Conservation (phyloP, 306 rosid genomes). For the Argentina anserina region DNA sequence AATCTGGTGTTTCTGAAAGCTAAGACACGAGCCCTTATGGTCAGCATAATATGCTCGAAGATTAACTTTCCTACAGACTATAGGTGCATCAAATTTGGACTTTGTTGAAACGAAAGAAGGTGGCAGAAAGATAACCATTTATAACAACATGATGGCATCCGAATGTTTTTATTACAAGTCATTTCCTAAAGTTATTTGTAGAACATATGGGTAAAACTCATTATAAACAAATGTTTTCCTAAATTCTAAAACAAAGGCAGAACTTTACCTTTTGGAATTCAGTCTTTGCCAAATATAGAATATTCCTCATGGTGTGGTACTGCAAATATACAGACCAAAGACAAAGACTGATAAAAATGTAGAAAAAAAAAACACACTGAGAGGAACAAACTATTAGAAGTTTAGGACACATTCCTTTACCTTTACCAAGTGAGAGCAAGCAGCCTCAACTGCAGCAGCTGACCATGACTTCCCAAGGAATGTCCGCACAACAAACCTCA, state of each 20-base stretch:
- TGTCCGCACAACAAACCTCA: conserved; percentile 48
- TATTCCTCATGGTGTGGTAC: conserved; percentile 82
- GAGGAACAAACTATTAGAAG: neutral
- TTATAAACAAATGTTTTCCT: neutral
- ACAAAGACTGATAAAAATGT: neutral
- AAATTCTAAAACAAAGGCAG: conserved; percentile 13
- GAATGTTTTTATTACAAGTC: neutral
- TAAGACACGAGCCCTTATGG: conserved; percentile 29
- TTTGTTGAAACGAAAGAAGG: conserved; percentile 2
- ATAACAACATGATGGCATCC: neutral
- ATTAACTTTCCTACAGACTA: conserved; percentile 2
- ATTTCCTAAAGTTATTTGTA: neutral
- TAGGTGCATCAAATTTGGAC: neutral
- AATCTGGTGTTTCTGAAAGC: conserved; percentile 82
- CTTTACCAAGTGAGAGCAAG: conserved; percentile 83
- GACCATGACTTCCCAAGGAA: conserved; percentile 79
- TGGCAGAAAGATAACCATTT: neutral
- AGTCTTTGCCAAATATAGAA: conserved; percentile 72
- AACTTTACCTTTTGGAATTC: conserved; percentile 65
- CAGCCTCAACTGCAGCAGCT: conserved; percentile 60
- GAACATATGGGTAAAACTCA: neutral
- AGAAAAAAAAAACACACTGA: neutral
- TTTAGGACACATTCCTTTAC: conserved; percentile 42
- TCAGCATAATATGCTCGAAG: conserved; percentile 34
- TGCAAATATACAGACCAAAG: conserved; percentile 30